These are phyloP conservation scores for Shiraia sp. DNA, from an alignment of 2,329 filamentous ascomycete species.

Conservation along the genomic window DNA sequence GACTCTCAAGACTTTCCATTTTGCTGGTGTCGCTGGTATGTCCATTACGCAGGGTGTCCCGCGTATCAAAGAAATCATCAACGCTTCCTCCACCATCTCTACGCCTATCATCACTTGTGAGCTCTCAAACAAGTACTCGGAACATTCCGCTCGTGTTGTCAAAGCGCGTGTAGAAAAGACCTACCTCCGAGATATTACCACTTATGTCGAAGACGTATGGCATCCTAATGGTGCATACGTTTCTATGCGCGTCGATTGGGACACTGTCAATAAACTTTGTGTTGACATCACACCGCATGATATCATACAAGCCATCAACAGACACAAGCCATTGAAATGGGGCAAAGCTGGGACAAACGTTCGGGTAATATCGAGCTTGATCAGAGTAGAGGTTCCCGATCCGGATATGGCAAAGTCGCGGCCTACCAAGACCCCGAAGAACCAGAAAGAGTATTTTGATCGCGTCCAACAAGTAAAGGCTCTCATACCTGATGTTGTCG, in stretches of 20 bases:
- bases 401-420: conserved; percentile 32
- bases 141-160: conserved; percentile 83
- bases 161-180: conserved; percentile 96
- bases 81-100: conserved; percentile 90
- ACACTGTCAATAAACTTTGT: conserved; percentile 77
- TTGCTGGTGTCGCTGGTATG: conserved; percentile 99
- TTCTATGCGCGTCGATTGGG: conserved; percentile 78
- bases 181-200: conserved; percentile 78
- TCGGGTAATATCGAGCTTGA: conserved; percentile 49
- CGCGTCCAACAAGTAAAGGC: conserved; percentile 86
- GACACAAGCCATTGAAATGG: conserved; percentile 82
- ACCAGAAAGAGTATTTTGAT: conserved; percentile 68
- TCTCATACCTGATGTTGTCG: conserved; percentile 77
- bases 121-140: conserved; percentile 72
- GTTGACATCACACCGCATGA: conserved; percentile 76
- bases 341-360: conserved; percentile 64
- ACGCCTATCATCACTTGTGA: conserved; percentile 92
- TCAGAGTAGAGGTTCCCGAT: conserved; percentile 73
- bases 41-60: conserved; percentile 99
- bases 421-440: conserved; percentile 34
- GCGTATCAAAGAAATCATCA: conserved; percentile 99
- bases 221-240: conserved; percentile 75
- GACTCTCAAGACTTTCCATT: conserved; percentile 99
- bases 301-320: conserved; percentile 76
- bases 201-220: conserved; percentile 87